These are phyloP conservation scores for Corymbia calophylla DNA, from an alignment of 441 rosid genomes.

Conservation along the genomic window DNA sequence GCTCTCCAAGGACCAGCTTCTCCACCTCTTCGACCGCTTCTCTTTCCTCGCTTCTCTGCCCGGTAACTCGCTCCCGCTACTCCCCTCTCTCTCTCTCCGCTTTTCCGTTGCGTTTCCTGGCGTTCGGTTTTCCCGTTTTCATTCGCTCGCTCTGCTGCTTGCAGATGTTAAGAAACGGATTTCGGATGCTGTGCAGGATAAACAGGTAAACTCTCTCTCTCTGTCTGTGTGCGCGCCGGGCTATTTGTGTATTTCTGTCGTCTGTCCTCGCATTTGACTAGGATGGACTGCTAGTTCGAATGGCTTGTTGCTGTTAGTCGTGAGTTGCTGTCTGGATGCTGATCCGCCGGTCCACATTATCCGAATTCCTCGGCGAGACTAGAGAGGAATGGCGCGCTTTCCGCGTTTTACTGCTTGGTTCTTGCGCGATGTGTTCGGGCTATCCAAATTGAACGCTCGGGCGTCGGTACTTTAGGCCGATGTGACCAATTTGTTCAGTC, in stretches of 20 bases:
- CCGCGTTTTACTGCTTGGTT: not conserved
- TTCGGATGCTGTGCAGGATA: constrained; percentile 70
- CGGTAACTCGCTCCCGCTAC: constrained; percentile 22
- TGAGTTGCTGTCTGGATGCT: not conserved
- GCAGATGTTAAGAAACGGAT: constrained; percentile 77
- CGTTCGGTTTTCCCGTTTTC: not conserved
- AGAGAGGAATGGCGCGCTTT: not conserved
- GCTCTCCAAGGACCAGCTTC: constrained; percentile 59
- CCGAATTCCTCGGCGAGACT: not conserved
- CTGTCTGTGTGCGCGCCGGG: not conserved
- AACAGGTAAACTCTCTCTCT: constrained; percentile 35
- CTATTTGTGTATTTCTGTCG: not conserved
- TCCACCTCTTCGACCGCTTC: constrained; percentile 65
- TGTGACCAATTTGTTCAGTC: not conserved
- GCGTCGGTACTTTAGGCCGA: not conserved
- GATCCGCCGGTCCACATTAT: not conserved
- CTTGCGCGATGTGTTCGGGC: not conserved
- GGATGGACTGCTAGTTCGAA: not conserved
- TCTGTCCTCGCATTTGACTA: not conserved
- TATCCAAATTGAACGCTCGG: not conserved
- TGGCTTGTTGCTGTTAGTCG: not conserved
- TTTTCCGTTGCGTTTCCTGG: no score
- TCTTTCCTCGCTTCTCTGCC: constrained; percentile 48
- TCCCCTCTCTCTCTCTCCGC: not conserved
- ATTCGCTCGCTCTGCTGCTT: not conserved